Conservation (phyloP, 1,139 yeast species). For the Kodamaea fungicola region DNA sequence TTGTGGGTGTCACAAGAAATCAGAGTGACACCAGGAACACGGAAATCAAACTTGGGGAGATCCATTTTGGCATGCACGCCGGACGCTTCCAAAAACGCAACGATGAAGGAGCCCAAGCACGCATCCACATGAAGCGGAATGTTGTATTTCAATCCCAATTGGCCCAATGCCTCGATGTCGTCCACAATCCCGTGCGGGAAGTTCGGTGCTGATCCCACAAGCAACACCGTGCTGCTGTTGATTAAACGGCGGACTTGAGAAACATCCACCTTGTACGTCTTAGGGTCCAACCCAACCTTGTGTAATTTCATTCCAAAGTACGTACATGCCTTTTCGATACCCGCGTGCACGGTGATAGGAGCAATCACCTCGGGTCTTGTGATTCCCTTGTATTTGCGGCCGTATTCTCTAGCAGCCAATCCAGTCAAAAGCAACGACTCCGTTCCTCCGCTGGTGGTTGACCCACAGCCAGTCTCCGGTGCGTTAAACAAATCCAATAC, state of each 20-base stretch:
- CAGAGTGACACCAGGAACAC: constrained; percentile 92
- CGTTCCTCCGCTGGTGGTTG: constrained; percentile 97
- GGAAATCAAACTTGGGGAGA: constrained; percentile 75
- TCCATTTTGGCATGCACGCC: constrained; percentile 43
- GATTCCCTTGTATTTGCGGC: constrained; percentile 53
- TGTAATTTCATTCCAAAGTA: constrained; percentile 85
- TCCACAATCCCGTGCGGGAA: constrained; percentile 96
- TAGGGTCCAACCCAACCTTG: constrained; percentile 74
- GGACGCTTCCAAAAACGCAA: constrained; percentile 71
- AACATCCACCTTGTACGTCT: constrained; percentile 65
- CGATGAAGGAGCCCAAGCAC: constrained; percentile 88
- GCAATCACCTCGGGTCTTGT: constrained; percentile 82
- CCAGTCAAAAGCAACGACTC: constrained; percentile 86
- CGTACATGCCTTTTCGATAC: constrained; percentile 88
- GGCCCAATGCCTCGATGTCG: constrained; percentile 71
- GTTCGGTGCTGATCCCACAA: constrained; percentile 94
- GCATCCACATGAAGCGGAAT: constrained; percentile 94
- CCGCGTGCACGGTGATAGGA: constrained; percentile 91
- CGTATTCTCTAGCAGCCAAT: constrained; percentile 76
- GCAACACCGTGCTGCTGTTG: constrained; percentile 72
- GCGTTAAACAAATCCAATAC: constrained; percentile 70
- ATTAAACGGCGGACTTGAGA: constrained; percentile 60
- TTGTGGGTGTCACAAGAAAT: constrained; percentile 97
- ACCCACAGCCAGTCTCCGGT: constrained; percentile 78
- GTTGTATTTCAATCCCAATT: constrained; percentile 57